Base-by-base conservation (phyloP, 2,329 filamentous ascomycete species). In the Fusarium denticulatum region DNA sequence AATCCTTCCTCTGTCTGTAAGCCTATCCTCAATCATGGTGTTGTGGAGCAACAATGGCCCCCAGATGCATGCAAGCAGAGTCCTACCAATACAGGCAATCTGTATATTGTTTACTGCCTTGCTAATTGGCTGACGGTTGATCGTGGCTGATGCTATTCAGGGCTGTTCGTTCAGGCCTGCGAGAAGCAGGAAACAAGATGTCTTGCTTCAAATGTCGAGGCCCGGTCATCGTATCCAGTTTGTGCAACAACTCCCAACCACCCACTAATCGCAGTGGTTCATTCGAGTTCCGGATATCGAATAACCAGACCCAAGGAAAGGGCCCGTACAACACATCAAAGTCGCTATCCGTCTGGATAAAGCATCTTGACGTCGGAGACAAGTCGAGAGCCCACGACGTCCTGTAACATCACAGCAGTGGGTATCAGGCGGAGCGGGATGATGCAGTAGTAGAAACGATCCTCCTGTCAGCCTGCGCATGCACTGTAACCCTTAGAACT, bases 41-140 rank as follows among this genome's bases (percentile, higher is more conserved):
- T 62, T 59, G 72, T 74, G 72, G 72, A 75, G 64, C 36, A 40
- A 56, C 61, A 43, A 49, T 60, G 57, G 57, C 57, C 52, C 50
- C 56, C 49, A 65, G 61, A 62, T 75, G 72, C 72, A 74, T 72
- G 60, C 71, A 73, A 73, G 64, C 49, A 72, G 58, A 46, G 26
- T 43, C 32, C 40, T 55, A 39, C 30, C 34, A 37, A 66, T 66
- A 30, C 36, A 43, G 50, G 45, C 53, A 69, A 69, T 65, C 32
- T 74, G 46, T 56, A 40, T 47, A 43, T 36, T 14, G 24, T 57
- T n/a, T 63, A 39, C 32, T 39, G 45, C 11, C n/a, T 20, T 34
- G 34, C 28, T 61, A 24, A 74, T 69, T 74, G 68, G 72, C 22
- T 60, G 13, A 26, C 24, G 12, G 20, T 24, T 57, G 64, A 39